These are phyloP conservation scores for Blumeria hordei DNA, from an alignment of 2,329 filamentous ascomycete genomes.

Conservation along the genomic window DNA sequence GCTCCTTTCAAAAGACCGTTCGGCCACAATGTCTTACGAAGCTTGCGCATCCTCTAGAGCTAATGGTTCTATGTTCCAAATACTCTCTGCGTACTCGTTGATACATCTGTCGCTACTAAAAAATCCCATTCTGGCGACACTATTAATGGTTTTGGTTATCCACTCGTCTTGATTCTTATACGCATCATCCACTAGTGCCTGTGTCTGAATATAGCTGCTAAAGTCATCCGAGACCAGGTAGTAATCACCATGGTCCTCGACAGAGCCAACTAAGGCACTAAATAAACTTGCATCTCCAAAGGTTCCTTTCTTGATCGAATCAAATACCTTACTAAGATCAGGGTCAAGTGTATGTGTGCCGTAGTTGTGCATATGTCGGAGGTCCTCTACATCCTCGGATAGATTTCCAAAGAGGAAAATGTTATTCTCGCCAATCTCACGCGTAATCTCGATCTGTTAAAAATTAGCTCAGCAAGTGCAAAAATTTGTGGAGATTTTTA, in stretches of 20 bases:
- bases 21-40: too few species aligned
- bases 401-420: slow-evolving; percentile 97
- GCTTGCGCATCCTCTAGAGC: slow-evolving; percentile 4
- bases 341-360: slow-evolving; percentile 54
- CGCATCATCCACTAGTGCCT: slow-evolving; percentile 70
- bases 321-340: slow-evolving; percentile 58
- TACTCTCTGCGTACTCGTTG: slow-evolving; percentile 86
- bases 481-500: slow-evolving; percentile 18
- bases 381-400: slow-evolving; percentile 85
- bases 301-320: slow-evolving; percentile 50
- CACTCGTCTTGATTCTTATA: slow-evolving; percentile 85
- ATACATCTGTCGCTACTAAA: slow-evolving; percentile 91
- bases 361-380: slow-evolving; percentile 77
- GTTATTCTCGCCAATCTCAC: slow-evolving; percentile 87
- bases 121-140: slow-evolving; percentile 88
- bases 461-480: background rate
- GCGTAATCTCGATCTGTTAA: slow-evolving; percentile 72
- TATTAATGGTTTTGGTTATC: slow-evolving; percentile 71
- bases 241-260: slow-evolving; percentile 85
- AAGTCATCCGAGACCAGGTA: slow-evolving; percentile 97
- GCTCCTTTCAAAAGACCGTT: too few species aligned
- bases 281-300: slow-evolving; percentile 69
- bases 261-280: slow-evolving; percentile 57
- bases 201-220: slow-evolving; percentile 78
- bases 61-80: slow-evolving; percentile 82